A percentile compares a stretch with the other conserved stretches of the same genome.
Evolutionary conservation across 2,329 filamentous ascomycete species (phyloP).

Genomic region (Bipolaris victoriae): DNA sequence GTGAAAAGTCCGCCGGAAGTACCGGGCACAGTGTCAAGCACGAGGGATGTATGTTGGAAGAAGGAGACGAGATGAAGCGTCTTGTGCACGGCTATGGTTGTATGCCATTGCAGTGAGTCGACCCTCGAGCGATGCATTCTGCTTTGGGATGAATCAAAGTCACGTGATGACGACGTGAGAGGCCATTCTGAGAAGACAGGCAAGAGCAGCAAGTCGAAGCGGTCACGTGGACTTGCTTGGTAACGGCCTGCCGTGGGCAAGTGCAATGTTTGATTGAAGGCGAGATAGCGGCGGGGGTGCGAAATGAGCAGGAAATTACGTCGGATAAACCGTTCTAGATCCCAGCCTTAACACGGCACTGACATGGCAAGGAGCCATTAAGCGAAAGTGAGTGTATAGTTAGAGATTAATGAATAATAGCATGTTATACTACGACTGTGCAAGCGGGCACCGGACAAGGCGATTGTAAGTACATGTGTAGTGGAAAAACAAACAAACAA

Average conservation of each 20-base stretch:
- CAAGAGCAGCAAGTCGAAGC: background rate
- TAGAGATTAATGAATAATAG: background rate
- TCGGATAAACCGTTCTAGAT: background rate
- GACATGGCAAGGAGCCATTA: background rate
- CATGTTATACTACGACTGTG: background rate
- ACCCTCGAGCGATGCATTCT: too few relatives aligned
- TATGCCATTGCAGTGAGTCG: too few relatives aligned
- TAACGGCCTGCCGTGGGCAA: background rate
- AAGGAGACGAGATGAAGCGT: too few relatives aligned
- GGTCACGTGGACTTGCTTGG: background rate
- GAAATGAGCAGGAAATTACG: constrained; percentile 13
- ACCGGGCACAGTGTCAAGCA: too few relatives aligned
- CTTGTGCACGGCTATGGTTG: too few relatives aligned
- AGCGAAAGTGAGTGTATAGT: background rate
- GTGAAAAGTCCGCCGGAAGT: background rate
- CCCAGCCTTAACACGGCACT: background rate
- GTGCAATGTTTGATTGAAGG: constrained; percentile 4
- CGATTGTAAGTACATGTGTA: background rate
- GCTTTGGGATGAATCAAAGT: background rate
- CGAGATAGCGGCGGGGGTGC: constrained; percentile 4
- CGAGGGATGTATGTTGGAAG: too few relatives aligned
- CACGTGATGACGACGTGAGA: background rate
- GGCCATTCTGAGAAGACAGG: too few relatives aligned
- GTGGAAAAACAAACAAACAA: too few relatives aligned
- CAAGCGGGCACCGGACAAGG: background rate